Base-by-base conservation (phyloP, 1,139 yeast genomes). In the Scheffersomyces segobiensis region DNA sequence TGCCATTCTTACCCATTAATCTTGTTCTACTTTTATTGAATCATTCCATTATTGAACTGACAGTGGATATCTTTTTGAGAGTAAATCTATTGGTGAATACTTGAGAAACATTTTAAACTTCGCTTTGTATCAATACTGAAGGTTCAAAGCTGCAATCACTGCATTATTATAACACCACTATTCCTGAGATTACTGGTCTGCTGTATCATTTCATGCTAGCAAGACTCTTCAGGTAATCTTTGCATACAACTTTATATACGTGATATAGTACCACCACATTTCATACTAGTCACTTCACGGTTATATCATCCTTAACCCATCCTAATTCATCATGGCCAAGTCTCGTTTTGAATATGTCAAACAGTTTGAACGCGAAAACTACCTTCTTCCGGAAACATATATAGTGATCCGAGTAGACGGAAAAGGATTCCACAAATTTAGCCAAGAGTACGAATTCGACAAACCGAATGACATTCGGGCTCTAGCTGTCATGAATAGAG, bases 381-480 rank as follows among this genome's bases (percentile, higher is more conserved):
- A 78, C 49, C 79, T 96, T 5, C 80, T 95, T 0, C 97, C 95
- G 0, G 89, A 92, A 57, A 87, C 96, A 0, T 89, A 87, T 74
- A 87, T 95, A 14, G 88, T 95, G 24, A 84, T 96, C 17, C 80
- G 99, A 54, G 87, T 95, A 0, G 99, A 95, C 69, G 99, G 99
- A 0, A 85, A 96, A 65, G 97, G 97, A 26, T 95, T 95, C 72
- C 99, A 95, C 74, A 87, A 86, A 69, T 89, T 95, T 66, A 87
- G 97, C 6, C 82, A 83, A 50, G 76, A 76, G 60, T 96, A 95
- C 71, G 73, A 83, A 1, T 95, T 96, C 71, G 83, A 73, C 1
- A 95, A 95, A 70, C 99, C 99, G 3, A 95, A 95, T 69, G 99
- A 95, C 73, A 62, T 74, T 42, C 72, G 85, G 47, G 98, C 98